phyloP scores from a whole-genome alignment of 371 early-diverging fungal species.

The Mucor irregularis region DNA sequence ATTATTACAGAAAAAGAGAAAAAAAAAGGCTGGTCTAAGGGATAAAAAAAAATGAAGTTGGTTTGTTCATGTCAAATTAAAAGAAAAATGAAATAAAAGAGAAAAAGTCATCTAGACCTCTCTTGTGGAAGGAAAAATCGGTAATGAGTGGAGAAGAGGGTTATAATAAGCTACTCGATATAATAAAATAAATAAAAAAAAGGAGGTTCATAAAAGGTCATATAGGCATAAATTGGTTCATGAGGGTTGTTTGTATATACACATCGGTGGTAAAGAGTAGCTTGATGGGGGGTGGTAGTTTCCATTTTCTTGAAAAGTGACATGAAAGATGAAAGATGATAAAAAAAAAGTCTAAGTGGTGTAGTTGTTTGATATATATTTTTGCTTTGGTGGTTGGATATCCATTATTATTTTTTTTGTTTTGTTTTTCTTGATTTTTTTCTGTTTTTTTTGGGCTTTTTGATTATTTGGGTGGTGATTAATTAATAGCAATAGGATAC shows the following conservation, averaged over 20 bases:
- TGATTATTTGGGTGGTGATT: neutral
- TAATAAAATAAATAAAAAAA: neutral
- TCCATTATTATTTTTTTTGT: neutral
- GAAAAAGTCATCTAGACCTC: too few relatives aligned
- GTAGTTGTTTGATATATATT: conserved; percentile 5
- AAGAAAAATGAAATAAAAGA: neutral
- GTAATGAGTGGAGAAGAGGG: conserved; percentile 18
- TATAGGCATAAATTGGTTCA: neutral
- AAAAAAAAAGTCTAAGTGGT: conserved; percentile 5
- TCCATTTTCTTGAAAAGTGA: neutral
- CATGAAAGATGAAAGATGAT: conserved; percentile 1
- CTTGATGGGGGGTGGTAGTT: neutral
- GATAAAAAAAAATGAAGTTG: neutral
- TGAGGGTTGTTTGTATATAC: too few relatives aligned
- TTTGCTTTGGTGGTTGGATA: conserved; percentile 2
- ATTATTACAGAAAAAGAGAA: too few relatives aligned
- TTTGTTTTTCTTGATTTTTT: conserved; percentile 4
- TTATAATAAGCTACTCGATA: conserved; percentile 18
- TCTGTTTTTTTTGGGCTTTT: neutral
- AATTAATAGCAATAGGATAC: conserved; percentile 11
- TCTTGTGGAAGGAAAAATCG: too few relatives aligned
- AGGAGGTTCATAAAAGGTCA: neutral
- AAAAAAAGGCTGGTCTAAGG: neutral
- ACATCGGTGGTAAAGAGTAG: conserved; percentile 8
- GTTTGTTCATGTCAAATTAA: conserved; percentile 15